Percentiles rank a stretch among this genome's conserved stretches.
Evolutionary conservation across 2,329 filamentous ascomycete genomes (phyloP).

Genomic region (Fusarium sp.): DNA sequence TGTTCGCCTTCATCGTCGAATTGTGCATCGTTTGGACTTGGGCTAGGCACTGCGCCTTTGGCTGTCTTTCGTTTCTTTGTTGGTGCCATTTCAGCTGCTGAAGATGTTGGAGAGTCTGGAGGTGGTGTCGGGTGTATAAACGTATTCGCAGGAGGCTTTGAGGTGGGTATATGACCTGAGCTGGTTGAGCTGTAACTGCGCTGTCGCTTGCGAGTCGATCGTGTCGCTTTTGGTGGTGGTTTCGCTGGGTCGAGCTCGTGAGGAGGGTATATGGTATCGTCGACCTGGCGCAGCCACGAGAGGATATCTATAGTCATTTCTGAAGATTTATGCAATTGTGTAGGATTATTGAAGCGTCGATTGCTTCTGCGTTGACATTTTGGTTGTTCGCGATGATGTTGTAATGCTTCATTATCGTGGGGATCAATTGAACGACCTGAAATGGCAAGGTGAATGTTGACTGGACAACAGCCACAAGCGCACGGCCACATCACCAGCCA

Average conservation of each 20-base stretch:
- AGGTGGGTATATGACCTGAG: too few relatives aligned
- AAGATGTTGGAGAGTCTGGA: not conserved
- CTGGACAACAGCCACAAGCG: not conserved
- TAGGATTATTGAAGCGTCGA: accelerated
- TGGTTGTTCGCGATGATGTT: not conserved
- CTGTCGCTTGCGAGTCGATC: not conserved
- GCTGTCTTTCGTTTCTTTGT: not conserved
- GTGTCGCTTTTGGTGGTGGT: not conserved
- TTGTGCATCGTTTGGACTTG: not conserved
- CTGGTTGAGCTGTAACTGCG: not conserved
- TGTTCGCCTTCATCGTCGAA: not conserved
- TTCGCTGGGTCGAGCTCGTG: not conserved
- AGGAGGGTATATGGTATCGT: not conserved
- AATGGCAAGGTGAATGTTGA: not conserved
- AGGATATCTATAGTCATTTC: not conserved
- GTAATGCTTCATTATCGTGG: not conserved
- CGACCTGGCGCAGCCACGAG: not conserved
- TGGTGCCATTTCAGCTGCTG: not conserved
- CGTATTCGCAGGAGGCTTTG: accelerated
- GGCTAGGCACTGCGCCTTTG: not conserved
- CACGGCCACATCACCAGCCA: not conserved
- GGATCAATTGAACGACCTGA: not conserved
- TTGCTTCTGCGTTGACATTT: not conserved
- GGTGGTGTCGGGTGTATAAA: not conserved
- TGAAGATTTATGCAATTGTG: accelerated